Evolutionary conservation across 208 protist species (phyloP).

Genomic region (Acanthamoeba royreba): DNA sequence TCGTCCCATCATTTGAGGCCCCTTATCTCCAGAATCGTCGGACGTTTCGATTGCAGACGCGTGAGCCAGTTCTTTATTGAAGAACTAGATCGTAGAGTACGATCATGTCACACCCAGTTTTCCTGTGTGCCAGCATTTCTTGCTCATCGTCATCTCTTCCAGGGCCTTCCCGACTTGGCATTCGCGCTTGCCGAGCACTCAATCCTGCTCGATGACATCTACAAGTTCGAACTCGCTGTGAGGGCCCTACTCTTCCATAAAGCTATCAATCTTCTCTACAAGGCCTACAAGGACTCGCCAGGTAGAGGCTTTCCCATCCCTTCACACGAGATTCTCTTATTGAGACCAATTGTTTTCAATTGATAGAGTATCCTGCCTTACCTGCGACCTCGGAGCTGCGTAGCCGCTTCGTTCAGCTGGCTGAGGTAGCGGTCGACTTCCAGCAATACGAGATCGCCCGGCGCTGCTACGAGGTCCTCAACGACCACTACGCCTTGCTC

Average conservation of each 20-base stretch:
- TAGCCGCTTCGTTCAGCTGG: background rate
- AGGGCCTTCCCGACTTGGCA: constrained; percentile 22
- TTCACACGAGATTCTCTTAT: no score
- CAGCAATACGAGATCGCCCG: background rate
- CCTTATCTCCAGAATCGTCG: background rate
- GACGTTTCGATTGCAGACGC: background rate
- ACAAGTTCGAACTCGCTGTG: constrained; percentile 17
- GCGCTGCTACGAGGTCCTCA: constrained; percentile 19
- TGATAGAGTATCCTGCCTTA: constrained; percentile 19
- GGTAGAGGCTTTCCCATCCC: no score
- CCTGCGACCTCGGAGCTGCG: background rate
- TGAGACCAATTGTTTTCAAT: no score
- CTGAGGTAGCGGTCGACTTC: background rate
- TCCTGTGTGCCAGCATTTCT: no score
- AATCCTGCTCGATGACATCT: background rate
- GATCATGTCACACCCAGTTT: no score
- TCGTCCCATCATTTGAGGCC: background rate
- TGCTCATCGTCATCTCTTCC: no score
- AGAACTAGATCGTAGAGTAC: background rate
- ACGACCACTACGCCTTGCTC: constrained; percentile 25
- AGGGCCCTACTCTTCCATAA: background rate
- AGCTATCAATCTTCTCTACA: constrained; percentile 7
- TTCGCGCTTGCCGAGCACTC: constrained; percentile 18
- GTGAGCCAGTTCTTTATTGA: background rate
- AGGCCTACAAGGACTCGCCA: background rate